Percentiles rank a stretch among this genome's conserved stretches.
These are phyloP conservation scores for Elongisporangium anandrum DNA, from an alignment of 352 stramenopile species.

Conservation along the genomic window DNA sequence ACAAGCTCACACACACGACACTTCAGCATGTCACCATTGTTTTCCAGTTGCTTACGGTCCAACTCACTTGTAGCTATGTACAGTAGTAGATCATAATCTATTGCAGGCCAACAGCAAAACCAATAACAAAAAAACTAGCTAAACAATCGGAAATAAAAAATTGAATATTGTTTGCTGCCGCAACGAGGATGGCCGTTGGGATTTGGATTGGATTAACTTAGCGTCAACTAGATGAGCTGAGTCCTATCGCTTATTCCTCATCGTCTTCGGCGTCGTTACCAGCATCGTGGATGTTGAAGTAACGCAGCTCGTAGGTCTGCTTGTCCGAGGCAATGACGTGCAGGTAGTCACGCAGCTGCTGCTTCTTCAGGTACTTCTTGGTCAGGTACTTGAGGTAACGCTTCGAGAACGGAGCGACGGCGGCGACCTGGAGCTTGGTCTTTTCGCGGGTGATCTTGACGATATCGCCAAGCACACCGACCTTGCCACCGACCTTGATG, in stretches of 20 bases:
- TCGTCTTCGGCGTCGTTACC: constrained; percentile 89
- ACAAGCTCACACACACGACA: not conserved
- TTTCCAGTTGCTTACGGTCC: too few species aligned
- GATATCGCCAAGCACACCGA: constrained; percentile 92
- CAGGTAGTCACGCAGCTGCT: constrained; percentile 99
- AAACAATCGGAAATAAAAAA: not conserved
- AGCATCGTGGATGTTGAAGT: constrained; percentile 97
- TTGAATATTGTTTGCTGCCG: not conserved
- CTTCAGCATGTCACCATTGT: not conserved
- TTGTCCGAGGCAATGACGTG: constrained; percentile 98
- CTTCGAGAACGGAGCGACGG: constrained; percentile 96
- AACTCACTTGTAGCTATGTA: too few species aligned
- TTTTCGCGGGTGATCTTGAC: constrained; percentile 96
- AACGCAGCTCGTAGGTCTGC: constrained; percentile 98
- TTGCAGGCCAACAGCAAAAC: too few species aligned
- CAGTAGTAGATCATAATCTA: too few species aligned
- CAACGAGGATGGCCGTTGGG: not conserved
- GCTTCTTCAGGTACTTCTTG: constrained; percentile 99
- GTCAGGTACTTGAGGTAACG: constrained; percentile 99
- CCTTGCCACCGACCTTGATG: constrained; percentile 99
- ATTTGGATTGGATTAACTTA: constrained; percentile 1
- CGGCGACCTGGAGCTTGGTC: constrained; percentile 95
- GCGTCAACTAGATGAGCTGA: constrained; percentile 1
- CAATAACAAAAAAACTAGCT: too few species aligned
- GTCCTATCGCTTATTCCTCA: constrained; percentile 67